These are phyloP conservation scores for Aotearoamyces nothofagi DNA, from an alignment of 2,329 filamentous ascomycete genomes.

Conservation along the genomic window DNA sequence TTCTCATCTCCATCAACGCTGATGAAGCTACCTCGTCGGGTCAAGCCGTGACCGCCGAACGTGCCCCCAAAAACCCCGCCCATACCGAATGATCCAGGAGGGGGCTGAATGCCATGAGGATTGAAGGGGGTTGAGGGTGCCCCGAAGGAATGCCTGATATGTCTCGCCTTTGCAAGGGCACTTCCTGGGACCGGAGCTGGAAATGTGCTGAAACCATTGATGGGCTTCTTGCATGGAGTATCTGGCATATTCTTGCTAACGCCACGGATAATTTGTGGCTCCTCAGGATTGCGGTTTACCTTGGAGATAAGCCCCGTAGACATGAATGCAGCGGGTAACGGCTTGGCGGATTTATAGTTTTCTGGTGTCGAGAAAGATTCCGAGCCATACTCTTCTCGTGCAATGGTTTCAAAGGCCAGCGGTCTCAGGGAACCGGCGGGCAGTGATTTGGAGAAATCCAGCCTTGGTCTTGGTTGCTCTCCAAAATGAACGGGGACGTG, in stretches of 20 bases:
- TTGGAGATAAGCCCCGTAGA: slow-evolving; percentile 93
- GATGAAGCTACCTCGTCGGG: slow-evolving; percentile 50
- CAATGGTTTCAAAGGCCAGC: slow-evolving; percentile 21
- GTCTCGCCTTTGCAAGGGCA: slow-evolving; percentile 42
- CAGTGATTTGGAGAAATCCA: slow-evolving; percentile 60
- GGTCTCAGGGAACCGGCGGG: slow-evolving; percentile 48
- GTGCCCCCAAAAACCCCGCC: slow-evolving; percentile 46
- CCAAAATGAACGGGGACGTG: slow-evolving; percentile 39
- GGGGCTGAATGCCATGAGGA: slow-evolving; percentile 29
- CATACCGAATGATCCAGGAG: slow-evolving; percentile 33
- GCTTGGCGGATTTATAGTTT: slow-evolving; percentile 61
- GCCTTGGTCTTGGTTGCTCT: slow-evolving; percentile 33
- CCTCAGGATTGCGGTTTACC: slow-evolving; percentile 71
- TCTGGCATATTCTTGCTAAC: slow-evolving; percentile 66
- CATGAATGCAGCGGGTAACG: slow-evolving; percentile 73
- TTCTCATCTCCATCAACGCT: slow-evolving; percentile 58
- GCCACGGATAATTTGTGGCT: slow-evolving; percentile 33
- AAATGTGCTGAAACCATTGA: slow-evolving; percentile 52
- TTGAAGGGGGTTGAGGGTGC: slow-evolving; percentile 73
- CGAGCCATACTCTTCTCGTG: slow-evolving; percentile 27
- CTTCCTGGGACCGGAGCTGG: slow-evolving; percentile 41
- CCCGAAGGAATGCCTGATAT: slow-evolving; percentile 59
- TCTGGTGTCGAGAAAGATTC: slow-evolving; percentile 56
- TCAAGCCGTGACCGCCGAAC: slow-evolving; percentile 27
- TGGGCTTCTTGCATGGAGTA: slow-evolving; percentile 85